Evolutionary conservation across 176 grass and related monocot species (phyloP).

Genomic region (Phragmites australis): DNA sequence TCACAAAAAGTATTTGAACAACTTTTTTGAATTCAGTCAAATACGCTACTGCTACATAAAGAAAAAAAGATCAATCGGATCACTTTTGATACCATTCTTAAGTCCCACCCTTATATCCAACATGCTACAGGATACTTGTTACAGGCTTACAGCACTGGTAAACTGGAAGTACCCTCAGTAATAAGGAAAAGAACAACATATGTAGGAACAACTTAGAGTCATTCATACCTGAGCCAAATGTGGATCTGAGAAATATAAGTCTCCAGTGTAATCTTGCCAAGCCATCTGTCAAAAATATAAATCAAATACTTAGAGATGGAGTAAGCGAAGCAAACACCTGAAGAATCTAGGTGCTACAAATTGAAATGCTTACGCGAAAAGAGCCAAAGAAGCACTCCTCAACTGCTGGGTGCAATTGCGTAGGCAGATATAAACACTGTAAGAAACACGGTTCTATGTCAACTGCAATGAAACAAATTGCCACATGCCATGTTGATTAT

Average conservation of each 20-base stretch:
- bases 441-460: conserved; percentile 36
- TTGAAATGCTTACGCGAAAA: conserved; percentile 72
- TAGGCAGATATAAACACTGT: conserved; percentile 86
- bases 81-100: neutral
- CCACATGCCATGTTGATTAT: neutral
- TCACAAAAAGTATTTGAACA: neutral
- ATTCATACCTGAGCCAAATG: conserved; percentile 86
- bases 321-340: neutral
- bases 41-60: neutral
- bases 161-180: neutral
- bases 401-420: conserved; percentile 90
- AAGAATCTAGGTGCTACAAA: conserved; percentile 13
- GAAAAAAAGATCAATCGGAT: neutral
- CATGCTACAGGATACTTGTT: neutral
- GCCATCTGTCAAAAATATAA: conserved; percentile 65
- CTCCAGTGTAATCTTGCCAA: conserved; percentile 95
- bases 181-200: neutral
- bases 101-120: neutral
- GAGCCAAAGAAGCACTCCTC: conserved; percentile 72
- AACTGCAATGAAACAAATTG: conserved; percentile 24
- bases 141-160: neutral
- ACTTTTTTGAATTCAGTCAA: neutral
- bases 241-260: conserved; percentile 98
- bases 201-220: neutral
- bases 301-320: neutral